These are phyloP conservation scores for Candida maesae DNA, from an alignment of 805 yeast genomes.

Conservation along the genomic window DNA sequence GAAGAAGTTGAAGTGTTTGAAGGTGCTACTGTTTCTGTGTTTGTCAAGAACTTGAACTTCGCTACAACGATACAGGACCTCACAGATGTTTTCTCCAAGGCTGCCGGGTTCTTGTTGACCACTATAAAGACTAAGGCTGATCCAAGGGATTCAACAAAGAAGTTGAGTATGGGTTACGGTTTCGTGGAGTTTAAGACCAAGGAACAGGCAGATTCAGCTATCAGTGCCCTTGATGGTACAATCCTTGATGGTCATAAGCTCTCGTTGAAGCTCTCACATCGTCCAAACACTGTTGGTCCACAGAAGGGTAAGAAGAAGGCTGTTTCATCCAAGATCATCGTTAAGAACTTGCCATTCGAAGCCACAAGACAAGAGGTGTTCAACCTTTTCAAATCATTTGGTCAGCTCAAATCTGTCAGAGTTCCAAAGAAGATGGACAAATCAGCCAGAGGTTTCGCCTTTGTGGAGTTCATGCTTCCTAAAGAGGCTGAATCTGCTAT, in stretches of 20 bases:
- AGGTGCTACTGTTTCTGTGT: conserved; percentile 83
- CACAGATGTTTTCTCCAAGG: conserved; percentile 56
- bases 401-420: conserved; percentile 89
- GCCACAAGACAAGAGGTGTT: conserved; percentile 90
- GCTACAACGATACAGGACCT: conserved; percentile 61
- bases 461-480: conserved; percentile 82
- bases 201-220: conserved; percentile 76
- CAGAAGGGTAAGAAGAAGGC: conserved; percentile 19
- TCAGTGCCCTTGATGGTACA: conserved; percentile 67
- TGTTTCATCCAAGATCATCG: conserved; percentile 52
- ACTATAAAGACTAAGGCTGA: conserved; percentile 86
- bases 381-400: conserved; percentile 90
- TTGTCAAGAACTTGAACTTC: conserved; percentile 90
- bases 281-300: conserved; percentile 46
- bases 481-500: conserved; percentile 94
- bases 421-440: conserved; percentile 96
- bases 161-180: conserved; percentile 96
- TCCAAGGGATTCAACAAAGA: conserved; percentile 60
- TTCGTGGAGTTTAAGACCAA: conserved; percentile 84
- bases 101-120: conserved; percentile 79
- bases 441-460: conserved; percentile 95
- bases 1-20: conserved; percentile 40
- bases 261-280: conserved; percentile 83
- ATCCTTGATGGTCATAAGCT: conserved; percentile 86
- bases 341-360: conserved; percentile 96